Conservation (phyloP, 2,329 filamentous ascomycete species). For the Verticillium alfalfae region DNA sequence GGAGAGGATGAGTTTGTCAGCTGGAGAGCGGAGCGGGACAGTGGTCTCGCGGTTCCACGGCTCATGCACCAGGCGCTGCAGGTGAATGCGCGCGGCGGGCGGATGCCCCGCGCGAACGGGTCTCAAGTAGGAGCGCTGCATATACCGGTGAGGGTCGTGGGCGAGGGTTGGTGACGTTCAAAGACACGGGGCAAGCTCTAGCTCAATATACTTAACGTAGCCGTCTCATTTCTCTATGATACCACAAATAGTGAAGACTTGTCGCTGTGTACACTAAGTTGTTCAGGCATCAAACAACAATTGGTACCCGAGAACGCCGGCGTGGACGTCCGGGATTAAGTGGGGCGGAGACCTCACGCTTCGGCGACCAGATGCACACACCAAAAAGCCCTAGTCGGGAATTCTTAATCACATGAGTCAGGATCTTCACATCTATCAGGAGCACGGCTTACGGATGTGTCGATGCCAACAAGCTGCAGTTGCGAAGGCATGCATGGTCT, state of each 20-base stretch:
- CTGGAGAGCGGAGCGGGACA: slow-evolving; percentile 36
- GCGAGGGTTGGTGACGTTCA: slow-evolving; percentile 44
- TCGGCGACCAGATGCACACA: not conserved
- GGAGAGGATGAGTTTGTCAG: slow-evolving; percentile 37
- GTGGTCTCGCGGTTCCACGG: slow-evolving; percentile 32
- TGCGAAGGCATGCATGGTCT: too few relatives aligned
- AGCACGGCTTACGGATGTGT: too few relatives aligned
- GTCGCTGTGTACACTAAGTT: too few relatives aligned
- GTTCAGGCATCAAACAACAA: too few relatives aligned
- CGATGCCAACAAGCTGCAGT: too few relatives aligned
- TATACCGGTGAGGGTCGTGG: slow-evolving; percentile 23
- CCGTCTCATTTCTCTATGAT: too few relatives aligned
- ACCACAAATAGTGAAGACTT: too few relatives aligned
- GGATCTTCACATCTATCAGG: too few relatives aligned
- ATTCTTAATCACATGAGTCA: too few relatives aligned
- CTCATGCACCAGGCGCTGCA: slow-evolving; percentile 46
- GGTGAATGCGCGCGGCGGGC: slow-evolving; percentile 45
- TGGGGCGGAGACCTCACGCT: not conserved
- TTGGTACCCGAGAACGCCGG: not conserved
- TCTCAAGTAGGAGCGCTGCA: slow-evolving; percentile 26
- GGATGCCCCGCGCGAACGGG: slow-evolving; percentile 27
- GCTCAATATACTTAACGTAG: too few relatives aligned
- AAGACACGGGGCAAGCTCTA: too few relatives aligned
- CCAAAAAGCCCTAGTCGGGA: not conserved
- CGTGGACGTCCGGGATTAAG: not conserved